These are phyloP conservation scores for Alternaria angustiovoidea DNA, from an alignment of 2,329 filamentous ascomycete genomes.

Conservation along the genomic window DNA sequence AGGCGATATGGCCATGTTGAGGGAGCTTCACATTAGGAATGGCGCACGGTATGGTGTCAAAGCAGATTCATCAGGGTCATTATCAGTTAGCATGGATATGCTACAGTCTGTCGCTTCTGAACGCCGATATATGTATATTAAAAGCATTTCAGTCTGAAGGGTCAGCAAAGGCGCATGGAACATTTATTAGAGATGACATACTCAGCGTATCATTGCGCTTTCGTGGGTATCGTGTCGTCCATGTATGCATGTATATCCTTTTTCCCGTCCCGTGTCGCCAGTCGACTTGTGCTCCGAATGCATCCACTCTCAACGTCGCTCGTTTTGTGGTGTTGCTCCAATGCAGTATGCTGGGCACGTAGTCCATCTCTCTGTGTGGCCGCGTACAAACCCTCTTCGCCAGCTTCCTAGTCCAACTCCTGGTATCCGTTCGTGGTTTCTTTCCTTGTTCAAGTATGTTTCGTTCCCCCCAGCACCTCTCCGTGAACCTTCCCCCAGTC, in stretches of 20 bases:
- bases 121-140: neutral
- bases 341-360: neutral
- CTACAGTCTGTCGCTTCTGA: neutral
- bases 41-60: neutral
- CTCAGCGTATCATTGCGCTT: conserved; percentile 22
- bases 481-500: conserved; percentile 93
- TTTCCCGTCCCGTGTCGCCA: neutral
- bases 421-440: neutral
- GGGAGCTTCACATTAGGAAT: neutral
- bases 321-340: neutral
- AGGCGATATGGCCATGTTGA: neutral
- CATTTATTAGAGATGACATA: conserved; percentile 23
- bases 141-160: conserved; percentile 17
- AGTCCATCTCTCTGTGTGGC: neutral
- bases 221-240: conserved; percentile 29
- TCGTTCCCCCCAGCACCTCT: conserved; percentile 81
- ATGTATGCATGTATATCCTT: conserved; percentile 7
- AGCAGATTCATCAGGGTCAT: neutral
- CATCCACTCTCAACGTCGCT: neutral
- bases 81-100: neutral
- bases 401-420: neutral
- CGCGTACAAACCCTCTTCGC: neutral
- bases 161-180: conserved; percentile 20
- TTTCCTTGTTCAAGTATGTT: conserved; percentile 62
- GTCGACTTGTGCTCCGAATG: neutral